Conservation (phyloP, 148 eudicot species). For the Suaeda aralocaspica region DNA sequence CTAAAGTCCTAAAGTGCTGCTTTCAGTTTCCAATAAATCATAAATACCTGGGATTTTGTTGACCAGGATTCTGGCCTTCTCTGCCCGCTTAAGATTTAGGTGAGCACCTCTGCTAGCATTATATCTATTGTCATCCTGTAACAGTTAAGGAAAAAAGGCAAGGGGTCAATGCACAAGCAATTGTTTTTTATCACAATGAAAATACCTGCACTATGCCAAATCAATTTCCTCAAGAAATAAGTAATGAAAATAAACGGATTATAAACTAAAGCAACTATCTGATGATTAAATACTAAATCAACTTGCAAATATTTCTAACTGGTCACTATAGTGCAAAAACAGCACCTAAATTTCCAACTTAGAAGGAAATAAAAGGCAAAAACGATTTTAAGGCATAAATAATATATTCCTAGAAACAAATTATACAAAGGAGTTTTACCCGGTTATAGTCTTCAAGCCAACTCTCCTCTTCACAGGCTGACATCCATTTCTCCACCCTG, state of each 20-base stretch:
- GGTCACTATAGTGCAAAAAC: not conserved
- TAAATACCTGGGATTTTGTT: constrained; percentile 75
- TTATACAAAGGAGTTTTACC: constrained; percentile 33
- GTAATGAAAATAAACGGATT: not conserved
- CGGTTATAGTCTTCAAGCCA: constrained; percentile 99
- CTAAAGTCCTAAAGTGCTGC: not conserved
- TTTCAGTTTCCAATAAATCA: not conserved
- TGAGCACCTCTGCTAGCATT: constrained; percentile 85
- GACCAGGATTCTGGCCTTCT: constrained; percentile 69
- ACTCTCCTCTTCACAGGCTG: constrained; percentile 99
- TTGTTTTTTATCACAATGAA: not conserved
- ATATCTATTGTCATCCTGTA: constrained; percentile 78
- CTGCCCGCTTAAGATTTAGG: constrained; percentile 83
- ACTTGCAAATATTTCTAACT: not conserved
- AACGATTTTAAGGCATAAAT: too few species aligned
- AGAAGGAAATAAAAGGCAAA: not conserved
- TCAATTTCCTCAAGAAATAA: too few species aligned
- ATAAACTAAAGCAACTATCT: not conserved
- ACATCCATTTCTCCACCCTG: constrained; percentile 99
- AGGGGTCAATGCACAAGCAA: constrained; percentile 6
- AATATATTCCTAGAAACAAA: not conserved
- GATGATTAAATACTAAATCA: not conserved
- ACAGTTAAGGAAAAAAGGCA: constrained; percentile 22
- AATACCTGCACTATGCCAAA: not conserved
- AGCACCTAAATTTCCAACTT: not conserved